Percentiles rank a stretch among this genome's conserved stretches.
These are phyloP conservation scores for Waltergamsia citrina DNA, from an alignment of 2,329 filamentous ascomycete species.

Conservation along the genomic window DNA sequence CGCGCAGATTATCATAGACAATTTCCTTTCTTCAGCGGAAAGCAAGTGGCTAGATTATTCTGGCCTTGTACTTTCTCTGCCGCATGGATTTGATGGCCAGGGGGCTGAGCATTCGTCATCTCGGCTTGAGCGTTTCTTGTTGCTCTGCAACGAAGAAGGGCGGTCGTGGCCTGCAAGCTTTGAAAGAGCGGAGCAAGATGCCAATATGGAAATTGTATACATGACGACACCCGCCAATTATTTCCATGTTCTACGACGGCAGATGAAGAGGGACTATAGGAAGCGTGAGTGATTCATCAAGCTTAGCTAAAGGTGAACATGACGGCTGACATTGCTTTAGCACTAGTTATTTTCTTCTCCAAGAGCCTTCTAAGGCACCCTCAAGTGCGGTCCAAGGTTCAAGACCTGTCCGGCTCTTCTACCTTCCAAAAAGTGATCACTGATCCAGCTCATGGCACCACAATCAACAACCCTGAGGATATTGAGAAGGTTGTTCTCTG, in stretches of 20 bases:
- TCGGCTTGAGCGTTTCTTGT: constrained; percentile 92
- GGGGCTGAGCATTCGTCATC: constrained; percentile 97
- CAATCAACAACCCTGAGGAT: constrained; percentile 70
- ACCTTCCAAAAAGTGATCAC: constrained; percentile 96
- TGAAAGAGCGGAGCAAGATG: constrained; percentile 95
- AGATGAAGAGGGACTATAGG: constrained; percentile 98
- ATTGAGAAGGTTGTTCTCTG: constrained; percentile 93
- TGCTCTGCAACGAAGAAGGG: constrained; percentile 93
- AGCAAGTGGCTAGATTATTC: constrained; percentile 98
- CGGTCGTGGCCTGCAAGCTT: constrained; percentile 85
- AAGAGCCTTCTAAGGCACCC: constrained; percentile 94
- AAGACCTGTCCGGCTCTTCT: constrained; percentile 75
- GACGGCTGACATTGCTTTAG: constrained; percentile 28
- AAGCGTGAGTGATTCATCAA: constrained; percentile 61
- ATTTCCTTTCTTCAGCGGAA: constrained; percentile 96
- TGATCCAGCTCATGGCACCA: constrained; percentile 71
- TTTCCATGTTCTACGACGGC: constrained; percentile 91
- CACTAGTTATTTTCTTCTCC: constrained; percentile 95
- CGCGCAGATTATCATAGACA: constrained; percentile 96
- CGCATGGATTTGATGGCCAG: constrained; percentile 96
- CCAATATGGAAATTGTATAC: constrained; percentile 97
- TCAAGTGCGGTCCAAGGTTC: constrained; percentile 75
- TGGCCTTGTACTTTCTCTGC: constrained; percentile 89
- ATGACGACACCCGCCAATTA: constrained; percentile 94
- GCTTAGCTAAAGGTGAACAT: background rate